Conservation (phyloP, 805 yeast genomes). For the Saturnispora ahearnii region DNA sequence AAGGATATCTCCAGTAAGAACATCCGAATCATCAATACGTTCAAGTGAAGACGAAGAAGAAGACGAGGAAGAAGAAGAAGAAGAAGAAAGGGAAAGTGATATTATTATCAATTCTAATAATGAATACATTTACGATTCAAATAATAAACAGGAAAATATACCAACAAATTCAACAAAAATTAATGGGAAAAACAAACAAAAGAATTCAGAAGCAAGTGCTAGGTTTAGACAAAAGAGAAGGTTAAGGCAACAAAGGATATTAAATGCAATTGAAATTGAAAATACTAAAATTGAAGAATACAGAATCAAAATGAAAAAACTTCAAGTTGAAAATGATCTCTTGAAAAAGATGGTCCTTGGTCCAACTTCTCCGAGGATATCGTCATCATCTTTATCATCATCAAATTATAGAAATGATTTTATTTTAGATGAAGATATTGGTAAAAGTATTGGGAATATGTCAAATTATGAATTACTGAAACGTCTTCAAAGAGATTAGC, state of each 20-base stretch:
- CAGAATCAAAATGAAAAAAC: conserved; percentile 39
- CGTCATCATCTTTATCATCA: not conserved
- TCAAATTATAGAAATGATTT: not conserved
- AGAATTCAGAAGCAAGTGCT: conserved; percentile 61
- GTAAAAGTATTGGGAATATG: conserved; percentile 8
- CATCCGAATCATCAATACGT: not conserved
- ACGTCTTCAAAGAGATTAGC: conserved; percentile 14
- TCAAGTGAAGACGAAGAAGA: not conserved
- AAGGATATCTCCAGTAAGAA: not conserved
- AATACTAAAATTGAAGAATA: conserved; percentile 37
- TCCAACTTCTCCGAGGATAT: not conserved
- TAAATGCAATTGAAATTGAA: conserved; percentile 34
- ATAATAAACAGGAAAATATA: not conserved
- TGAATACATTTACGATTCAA: not conserved
- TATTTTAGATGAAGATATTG: not conserved
- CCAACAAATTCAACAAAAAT: not conserved
- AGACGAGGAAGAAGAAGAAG: not conserved
- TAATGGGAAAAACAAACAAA: conserved; percentile 39
- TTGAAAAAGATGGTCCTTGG: conserved; percentile 36
- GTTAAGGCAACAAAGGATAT: conserved; percentile 51
- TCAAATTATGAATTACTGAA: conserved; percentile 21
- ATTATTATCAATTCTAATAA: not conserved
- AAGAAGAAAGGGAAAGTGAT: not conserved
- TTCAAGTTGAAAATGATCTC: conserved; percentile 56
- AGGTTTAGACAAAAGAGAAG: conserved; percentile 56